Percentiles rank a stretch among this genome's conserved stretches.
These are phyloP conservation scores for Rhodotorula taiwanensis DNA, from an alignment of 768 basidiomycete species.

Conservation along the genomic window DNA sequence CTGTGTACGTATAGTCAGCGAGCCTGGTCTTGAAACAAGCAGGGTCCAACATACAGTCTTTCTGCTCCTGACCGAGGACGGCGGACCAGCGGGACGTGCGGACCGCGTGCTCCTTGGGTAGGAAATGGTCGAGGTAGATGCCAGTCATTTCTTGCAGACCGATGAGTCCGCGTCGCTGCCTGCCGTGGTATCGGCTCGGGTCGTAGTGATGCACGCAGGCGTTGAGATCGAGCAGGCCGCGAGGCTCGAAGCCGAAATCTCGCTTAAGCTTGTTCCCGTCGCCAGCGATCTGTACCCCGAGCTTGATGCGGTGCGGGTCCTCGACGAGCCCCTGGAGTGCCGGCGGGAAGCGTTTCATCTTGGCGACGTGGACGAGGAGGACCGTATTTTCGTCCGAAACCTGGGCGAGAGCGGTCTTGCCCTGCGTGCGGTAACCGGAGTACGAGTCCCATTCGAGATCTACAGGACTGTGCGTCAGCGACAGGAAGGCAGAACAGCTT, in stretches of 20 bases:
- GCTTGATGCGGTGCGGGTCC: slow-evolving; percentile 23
- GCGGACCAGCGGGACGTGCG: slow-evolving; percentile 16
- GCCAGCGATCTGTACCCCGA: slow-evolving; percentile 30
- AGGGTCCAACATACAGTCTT: slow-evolving; percentile 7
- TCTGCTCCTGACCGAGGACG: slow-evolving; percentile 1
- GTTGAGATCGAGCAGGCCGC: slow-evolving; percentile 28
- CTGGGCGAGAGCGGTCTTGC: slow-evolving; percentile 27
- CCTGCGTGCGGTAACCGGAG: neutral
- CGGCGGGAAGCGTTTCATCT: slow-evolving; percentile 16
- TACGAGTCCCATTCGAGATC: slow-evolving; percentile 33
- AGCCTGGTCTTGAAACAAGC: neutral
- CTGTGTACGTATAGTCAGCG: neutral
- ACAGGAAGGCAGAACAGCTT: neutral
- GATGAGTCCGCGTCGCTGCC: slow-evolving; percentile 4
- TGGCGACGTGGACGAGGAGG: slow-evolving; percentile 26
- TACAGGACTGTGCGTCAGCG: neutral
- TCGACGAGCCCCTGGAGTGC: slow-evolving; percentile 20
- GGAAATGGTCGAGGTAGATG: slow-evolving; percentile 26
- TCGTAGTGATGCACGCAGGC: slow-evolving; percentile 15
- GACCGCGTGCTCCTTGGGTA: slow-evolving; percentile 18
- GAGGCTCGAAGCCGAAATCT: slow-evolving; percentile 12
- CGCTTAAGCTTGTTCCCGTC: slow-evolving; percentile 19
- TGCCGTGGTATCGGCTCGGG: neutral
- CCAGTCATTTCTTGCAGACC: slow-evolving; percentile 24
- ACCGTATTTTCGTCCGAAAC: slow-evolving; percentile 19